Percentiles rank a stretch among this genome's conserved stretches.
Evolutionary conservation across 2,329 filamentous ascomycete species (phyloP).

Genomic region (Cryphonectria radicalis): DNA sequence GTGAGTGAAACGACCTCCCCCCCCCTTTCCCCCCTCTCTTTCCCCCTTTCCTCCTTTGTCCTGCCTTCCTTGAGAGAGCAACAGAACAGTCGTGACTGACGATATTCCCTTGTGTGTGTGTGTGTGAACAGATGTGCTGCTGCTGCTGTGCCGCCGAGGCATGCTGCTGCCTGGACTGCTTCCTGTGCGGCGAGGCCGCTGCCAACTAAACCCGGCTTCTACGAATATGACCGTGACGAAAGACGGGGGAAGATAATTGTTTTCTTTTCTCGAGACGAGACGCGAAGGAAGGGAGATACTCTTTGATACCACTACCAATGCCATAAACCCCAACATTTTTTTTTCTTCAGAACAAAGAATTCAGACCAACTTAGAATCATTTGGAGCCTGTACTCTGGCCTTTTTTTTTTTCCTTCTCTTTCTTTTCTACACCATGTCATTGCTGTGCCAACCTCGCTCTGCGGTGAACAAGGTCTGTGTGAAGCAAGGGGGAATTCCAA

Average conservation of each 20-base stretch:
- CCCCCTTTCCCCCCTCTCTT: neutral
- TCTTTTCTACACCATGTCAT: too few species aligned
- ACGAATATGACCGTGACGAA: conserved; percentile 13
- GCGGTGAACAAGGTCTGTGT: neutral
- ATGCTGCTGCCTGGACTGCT: conserved; percentile 20
- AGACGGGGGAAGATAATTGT: neutral
- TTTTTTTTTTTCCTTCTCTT: neutral
- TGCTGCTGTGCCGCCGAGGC: conserved; percentile 19
- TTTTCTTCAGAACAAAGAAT: neutral
- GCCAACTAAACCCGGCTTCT: conserved; percentile 6
- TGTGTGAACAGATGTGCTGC: conserved; percentile 11
- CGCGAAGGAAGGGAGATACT: neutral
- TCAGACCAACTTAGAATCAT: neutral
- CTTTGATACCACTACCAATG: conserved; percentile 14
- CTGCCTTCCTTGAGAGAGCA: neutral
- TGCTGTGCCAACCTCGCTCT: neutral
- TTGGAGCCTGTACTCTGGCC: neutral
- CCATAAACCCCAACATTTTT: neutral
- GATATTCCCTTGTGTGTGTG: neutral
- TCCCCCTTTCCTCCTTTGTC: neutral
- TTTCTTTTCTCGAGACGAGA: neutral
- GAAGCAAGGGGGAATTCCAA: neutral
- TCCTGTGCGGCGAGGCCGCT: conserved; percentile 21
- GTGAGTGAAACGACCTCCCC: conserved; percentile 4
- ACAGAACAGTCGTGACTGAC: neutral